Percentiles rank a stretch among this genome's conserved stretches.
Evolutionary conservation across 352 stramenopile genomes (phyloP).

Genomic region (Pythium rishiriense): DNA sequence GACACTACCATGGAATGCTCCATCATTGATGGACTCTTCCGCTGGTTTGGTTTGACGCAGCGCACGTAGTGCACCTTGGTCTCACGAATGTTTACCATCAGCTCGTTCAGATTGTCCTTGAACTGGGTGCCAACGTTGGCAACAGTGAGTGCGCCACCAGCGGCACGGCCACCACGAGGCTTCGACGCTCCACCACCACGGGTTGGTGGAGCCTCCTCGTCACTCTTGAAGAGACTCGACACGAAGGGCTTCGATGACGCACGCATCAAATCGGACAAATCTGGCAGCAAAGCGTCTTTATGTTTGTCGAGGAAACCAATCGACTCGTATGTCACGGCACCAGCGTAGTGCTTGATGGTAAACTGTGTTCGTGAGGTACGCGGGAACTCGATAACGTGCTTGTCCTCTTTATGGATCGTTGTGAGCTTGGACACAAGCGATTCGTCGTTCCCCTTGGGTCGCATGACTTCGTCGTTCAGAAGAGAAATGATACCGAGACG

Average conservation of each 20-base stretch:
- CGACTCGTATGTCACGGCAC: constrained; percentile 90
- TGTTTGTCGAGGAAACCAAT: constrained; percentile 95
- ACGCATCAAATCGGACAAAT: constrained; percentile 88
- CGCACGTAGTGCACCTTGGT: constrained; percentile 98
- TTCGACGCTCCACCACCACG: constrained; percentile 7
- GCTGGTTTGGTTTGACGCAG: constrained; percentile 99
- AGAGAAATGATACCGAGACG: constrained; percentile 88
- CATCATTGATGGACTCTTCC: constrained; percentile 88
- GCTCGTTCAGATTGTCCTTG: constrained; percentile 89
- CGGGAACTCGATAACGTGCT: constrained; percentile 77
- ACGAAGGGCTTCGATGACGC: constrained; percentile 67
- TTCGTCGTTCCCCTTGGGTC: constrained; percentile 85
- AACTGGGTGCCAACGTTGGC: constrained; percentile 80
- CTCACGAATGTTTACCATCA: constrained; percentile 93
- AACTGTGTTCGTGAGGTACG: constrained; percentile 85
- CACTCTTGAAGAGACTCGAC: constrained; percentile 47
- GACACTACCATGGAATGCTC: constrained; percentile 93
- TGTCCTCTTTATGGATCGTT: constrained; percentile 78
- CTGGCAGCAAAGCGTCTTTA: constrained; percentile 92
- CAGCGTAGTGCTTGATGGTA: constrained; percentile 94
- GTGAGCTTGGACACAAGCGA: constrained; percentile 76
- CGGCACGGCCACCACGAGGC: constrained; percentile 35
- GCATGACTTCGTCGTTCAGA: constrained; percentile 89
- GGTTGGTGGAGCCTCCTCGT: neutral
- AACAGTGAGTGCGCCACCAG: constrained; percentile 50